Evolutionary conservation across 352 stramenopile genomes (phyloP).

Genomic region (Phytopythium aichiense): DNA sequence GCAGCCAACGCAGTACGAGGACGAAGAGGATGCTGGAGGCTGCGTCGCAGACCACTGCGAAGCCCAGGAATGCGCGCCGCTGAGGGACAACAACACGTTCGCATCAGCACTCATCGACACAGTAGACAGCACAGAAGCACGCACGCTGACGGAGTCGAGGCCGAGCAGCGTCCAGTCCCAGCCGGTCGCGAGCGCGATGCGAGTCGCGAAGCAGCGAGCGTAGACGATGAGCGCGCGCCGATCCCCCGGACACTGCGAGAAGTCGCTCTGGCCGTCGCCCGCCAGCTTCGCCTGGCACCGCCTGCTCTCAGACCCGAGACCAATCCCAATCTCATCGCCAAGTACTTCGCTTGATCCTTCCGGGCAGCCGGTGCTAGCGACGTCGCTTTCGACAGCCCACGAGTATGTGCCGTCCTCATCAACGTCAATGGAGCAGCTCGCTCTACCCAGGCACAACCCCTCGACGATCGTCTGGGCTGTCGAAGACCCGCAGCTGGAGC

Average conservation of each 20-base stretch:
- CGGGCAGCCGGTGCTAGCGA: slow-evolving; percentile 36
- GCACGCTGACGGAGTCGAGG: slow-evolving; percentile 75
- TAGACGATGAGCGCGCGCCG: slow-evolving; percentile 61
- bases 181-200: slow-evolving; percentile 64
- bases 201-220: slow-evolving; percentile 70
- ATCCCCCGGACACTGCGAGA: slow-evolving; percentile 33
- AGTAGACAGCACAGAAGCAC: slow-evolving; percentile 1
- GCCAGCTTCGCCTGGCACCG: slow-evolving; percentile 37
- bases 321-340: not conserved
- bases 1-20: slow-evolving; percentile 65
- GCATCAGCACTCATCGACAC: not conserved
- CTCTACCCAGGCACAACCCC: slow-evolving; percentile 64
- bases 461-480: slow-evolving; percentile 63
- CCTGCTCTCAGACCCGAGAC: not conserved
- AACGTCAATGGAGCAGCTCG: slow-evolving; percentile 62
- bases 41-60: slow-evolving; percentile 71
- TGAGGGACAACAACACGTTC: slow-evolving; percentile 11
- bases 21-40: slow-evolving; percentile 65
- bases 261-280: slow-evolving; percentile 40
- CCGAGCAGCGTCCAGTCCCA: slow-evolving; percentile 78
- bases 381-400: slow-evolving; percentile 33
- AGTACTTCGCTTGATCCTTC: slow-evolving; percentile 19
- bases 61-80: slow-evolving; percentile 61
- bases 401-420: slow-evolving; percentile 48
- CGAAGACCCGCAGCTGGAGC: slow-evolving; percentile 30